Evolutionary conservation across 164 flowering plant species (phyloP), one percentile per base, ranked within the genome.

Genomic region (Sedum album): DNA sequence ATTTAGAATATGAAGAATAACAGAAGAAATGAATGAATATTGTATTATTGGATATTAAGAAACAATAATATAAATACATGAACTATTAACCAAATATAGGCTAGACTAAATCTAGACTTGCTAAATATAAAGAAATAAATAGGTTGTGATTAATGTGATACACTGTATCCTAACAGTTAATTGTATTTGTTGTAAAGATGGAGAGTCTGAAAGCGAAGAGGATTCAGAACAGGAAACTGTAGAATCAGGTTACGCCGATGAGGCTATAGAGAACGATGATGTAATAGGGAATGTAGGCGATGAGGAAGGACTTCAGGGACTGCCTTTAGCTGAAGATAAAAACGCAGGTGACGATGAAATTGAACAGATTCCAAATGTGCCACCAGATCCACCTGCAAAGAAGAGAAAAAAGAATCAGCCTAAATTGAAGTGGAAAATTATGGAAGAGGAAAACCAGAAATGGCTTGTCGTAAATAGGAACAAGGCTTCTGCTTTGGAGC

Each of bases 361-460:
- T 68, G 70, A 66, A 36, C 31, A 35, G 65, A 31, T 17, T 65
- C 67, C 1, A 38, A 5, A 51, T 53, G n/a, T n/a, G n/a, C n/a
- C n/a, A n/a, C n/a, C n/a, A n/a, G n/a, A n/a, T n/a, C n/a, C n/a
- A n/a, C n/a, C n/a, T n/a, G n/a, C n/a, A n/a, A n/a, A n/a, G n/a
- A n/a, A n/a, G n/a, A n/a, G n/a, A n/a, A 65, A 76, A 51, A 28
- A 71, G n/a, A 10, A 20, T 8, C 51, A 21, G 20, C 73, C 83
- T 17, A 46, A 41, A 5, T 76, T 91, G 67, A 15, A 79, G 78
- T 91, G 98, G 97, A 81, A 91, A 70, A 53, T 77, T 15, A 80
- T 82, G 91, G 91, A 89, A 74, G 83, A 84, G 57, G 91, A 91
- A 71, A 65, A 82, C 49, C 81, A 80, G 30, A 75, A 65, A 51